Base-by-base conservation (phyloP, 805 yeast genomes). In the Yarrowia hollandica region DNA sequence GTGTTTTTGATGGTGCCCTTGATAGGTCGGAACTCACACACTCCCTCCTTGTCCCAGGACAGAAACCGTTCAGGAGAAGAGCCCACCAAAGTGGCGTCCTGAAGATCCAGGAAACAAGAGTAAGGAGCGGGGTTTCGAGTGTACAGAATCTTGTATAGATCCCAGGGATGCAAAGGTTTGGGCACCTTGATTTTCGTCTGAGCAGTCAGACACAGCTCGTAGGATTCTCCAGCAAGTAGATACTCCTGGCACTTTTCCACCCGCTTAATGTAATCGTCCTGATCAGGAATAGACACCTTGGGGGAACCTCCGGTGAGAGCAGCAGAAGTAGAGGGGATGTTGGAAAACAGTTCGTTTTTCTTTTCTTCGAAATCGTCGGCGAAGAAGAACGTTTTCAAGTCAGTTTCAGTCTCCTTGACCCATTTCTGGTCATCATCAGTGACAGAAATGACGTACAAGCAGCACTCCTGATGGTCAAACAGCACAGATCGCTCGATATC, bases 11-110 rank as follows among this genome's bases (percentile, higher is more conserved):
- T 96, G 0, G 99, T 94, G 4, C 99, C 99, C 70, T 94, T 94
- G 60, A 94, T 94, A 1, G 99, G 99, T 59, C 98, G 77, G 68
- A 94, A 77, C 71, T 94, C 96, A 60, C 94, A 86, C 19, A 63
- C 64, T 0, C 71, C 67, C 0, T 62, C 60, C 19, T 76, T 70
- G 59, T 78, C 78, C 97, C 98, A 95, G 2, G 85, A 79, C 55
- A 95, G 69, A 67, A 94, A 95, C 63, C 99, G 76, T 70, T 94
- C 99, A 0, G 99, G 99, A 0, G 98, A 92, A 0, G 97, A 86
- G 1, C 96, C 89, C 2, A 92, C 76, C 28, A 94, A 73, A 11
- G 78, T 75, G 2, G 75, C 78, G 31, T 65, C 67, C 15, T 58
- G 50, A 66, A 92, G 87, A 52, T 83, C 78, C 76, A 94, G 76